These are phyloP conservation scores for Trichaptum fuscoviolaceum DNA, from an alignment of 768 basidiomycete genomes.

Conservation along the genomic window DNA sequence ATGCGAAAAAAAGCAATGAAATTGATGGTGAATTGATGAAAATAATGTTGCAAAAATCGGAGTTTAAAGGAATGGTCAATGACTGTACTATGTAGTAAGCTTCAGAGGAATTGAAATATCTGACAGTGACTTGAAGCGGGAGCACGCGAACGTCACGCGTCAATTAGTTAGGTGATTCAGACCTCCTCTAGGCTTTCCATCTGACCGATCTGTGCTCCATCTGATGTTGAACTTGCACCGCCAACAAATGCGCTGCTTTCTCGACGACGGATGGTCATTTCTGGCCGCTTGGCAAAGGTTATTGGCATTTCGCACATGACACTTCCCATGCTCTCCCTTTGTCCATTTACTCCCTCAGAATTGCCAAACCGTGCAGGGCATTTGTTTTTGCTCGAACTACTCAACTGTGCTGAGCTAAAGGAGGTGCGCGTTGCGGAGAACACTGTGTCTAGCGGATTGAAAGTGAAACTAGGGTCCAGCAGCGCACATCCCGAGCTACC, in stretches of 20 bases:
- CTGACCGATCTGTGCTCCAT: neutral
- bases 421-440: neutral
- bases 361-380: neutral
- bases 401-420: neutral
- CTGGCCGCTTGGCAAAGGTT: neutral
- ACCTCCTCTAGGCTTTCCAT: neutral
- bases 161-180: no score
- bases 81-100: no score
- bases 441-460: neutral
- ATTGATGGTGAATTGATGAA: no score
- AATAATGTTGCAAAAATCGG: no score
- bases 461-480: neutral
- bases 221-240: neutral
- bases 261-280: neutral
- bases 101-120: no score
- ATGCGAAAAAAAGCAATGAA: no score
- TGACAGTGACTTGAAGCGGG: no score
- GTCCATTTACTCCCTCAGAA: neutral
- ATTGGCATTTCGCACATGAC: neutral
- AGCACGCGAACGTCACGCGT: no score
- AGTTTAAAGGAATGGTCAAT: no score
- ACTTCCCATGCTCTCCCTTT: neutral
- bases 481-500: neutral
- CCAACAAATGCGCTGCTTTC: neutral
- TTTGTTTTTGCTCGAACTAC: neutral